Evolutionary conservation across 2,329 filamentous ascomycete species (phyloP).

Genomic region (Graphilbum fragrans): DNA sequence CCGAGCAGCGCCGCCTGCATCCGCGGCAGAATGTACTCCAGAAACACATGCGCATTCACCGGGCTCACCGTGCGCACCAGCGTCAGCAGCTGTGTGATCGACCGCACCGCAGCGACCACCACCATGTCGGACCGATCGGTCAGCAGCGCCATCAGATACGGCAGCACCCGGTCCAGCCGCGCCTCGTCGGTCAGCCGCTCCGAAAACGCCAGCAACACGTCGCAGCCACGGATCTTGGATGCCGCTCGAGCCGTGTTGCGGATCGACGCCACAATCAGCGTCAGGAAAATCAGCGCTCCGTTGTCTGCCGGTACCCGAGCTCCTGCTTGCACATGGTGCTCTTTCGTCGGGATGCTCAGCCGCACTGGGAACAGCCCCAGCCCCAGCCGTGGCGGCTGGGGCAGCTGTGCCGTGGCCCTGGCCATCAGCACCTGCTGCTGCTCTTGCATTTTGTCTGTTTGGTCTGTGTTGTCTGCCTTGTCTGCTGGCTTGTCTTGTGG

Average conservation of each 20-base stretch:
- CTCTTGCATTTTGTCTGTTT: no score
- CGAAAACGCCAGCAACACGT: constrained; percentile 82
- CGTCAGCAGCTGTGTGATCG: constrained; percentile 77
- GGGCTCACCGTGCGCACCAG: constrained; percentile 81
- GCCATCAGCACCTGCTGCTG: background rate
- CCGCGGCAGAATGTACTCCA: constrained; percentile 55
- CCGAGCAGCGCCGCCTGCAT: constrained; percentile 46
- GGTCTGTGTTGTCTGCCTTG: constrained; percentile 10
- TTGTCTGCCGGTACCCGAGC: constrained; percentile 61
- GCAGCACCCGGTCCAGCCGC: constrained; percentile 84
- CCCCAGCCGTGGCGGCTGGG: constrained; percentile 31
- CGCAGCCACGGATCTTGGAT: constrained; percentile 80
- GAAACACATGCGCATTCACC: constrained; percentile 57
- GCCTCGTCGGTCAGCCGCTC: constrained; percentile 89
- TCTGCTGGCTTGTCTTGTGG: no score
- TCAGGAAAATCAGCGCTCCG: constrained; percentile 84
- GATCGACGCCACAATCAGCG: constrained; percentile 76
- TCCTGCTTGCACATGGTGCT: constrained; percentile 52
- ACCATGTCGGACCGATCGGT: constrained; percentile 76
- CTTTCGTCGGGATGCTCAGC: constrained; percentile 76
- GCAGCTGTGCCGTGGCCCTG: background rate
- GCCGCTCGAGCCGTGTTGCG: constrained; percentile 80
- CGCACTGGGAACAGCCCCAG: constrained; percentile 65
- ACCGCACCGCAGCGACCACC: constrained; percentile 71
- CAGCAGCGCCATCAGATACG: constrained; percentile 75